Evolutionary conservation across 495 filamentous ascomycete genomes (phyloP).

Genomic region (Lepidopterella palustris): DNA sequence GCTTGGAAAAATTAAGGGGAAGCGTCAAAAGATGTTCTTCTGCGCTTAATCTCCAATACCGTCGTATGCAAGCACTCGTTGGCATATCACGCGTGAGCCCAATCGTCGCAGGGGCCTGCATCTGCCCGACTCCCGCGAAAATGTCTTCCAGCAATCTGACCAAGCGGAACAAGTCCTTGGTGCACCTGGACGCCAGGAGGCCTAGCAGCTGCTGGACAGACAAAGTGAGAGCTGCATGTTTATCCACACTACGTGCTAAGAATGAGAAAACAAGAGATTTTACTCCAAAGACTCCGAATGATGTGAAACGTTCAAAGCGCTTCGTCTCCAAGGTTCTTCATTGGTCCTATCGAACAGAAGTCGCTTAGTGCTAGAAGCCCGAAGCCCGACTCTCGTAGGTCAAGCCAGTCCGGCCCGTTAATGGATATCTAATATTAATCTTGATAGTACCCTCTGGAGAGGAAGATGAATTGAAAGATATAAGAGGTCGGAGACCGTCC

Average conservation of each 20-base stretch:
- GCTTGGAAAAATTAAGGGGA: neutral
- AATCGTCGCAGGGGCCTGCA: neutral
- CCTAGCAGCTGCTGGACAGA: neutral
- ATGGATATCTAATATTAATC: neutral
- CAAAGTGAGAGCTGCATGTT: neutral
- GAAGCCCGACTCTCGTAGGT: neutral
- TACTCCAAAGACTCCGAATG: neutral
- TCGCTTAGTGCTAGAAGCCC: neutral
- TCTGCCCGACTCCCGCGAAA: neutral
- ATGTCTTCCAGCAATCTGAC: neutral
- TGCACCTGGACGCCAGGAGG: neutral
- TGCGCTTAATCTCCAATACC: neutral
- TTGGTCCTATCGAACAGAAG: neutral
- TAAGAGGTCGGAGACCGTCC: neutral
- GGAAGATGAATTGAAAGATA: neutral
- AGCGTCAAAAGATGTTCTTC: neutral
- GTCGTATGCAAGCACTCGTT: neutral
- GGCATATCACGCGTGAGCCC: constrained; percentile 1
- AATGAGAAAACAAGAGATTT: neutral
- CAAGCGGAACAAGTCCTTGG: neutral
- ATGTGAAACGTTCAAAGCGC: neutral
- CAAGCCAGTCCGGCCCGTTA: neutral
- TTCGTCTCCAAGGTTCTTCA: neutral
- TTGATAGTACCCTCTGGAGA: neutral
- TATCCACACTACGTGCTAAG: neutral